A percentile compares a stretch with the other conserved stretches of the same genome.
phyloP scores from a whole-genome alignment of 768 basidiomycete species.

The Pulveroboletus frians region DNA sequence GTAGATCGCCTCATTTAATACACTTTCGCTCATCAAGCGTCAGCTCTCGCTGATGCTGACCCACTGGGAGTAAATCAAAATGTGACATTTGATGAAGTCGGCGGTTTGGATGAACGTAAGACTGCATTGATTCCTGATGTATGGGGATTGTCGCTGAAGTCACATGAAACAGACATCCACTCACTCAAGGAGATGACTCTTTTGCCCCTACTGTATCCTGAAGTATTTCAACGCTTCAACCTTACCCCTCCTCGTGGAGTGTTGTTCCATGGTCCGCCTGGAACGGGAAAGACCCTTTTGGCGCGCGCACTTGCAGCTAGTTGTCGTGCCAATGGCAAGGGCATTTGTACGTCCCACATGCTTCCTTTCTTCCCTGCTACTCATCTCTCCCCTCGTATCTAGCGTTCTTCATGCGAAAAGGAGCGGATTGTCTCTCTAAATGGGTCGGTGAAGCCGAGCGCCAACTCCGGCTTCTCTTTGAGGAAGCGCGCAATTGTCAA shows the following conservation, averaged over 20 bases:
- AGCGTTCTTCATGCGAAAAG: conserved; percentile 99
- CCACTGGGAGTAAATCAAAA: conserved; percentile 90
- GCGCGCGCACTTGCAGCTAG: conserved; percentile 93
- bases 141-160: background rate
- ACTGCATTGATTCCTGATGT: conserved; percentile 17
- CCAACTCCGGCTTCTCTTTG: conserved; percentile 89
- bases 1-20: conserved; percentile 21
- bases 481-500: conserved; percentile 88
- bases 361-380: background rate
- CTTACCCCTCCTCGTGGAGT: conserved; percentile 96
- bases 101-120: conserved; percentile 88
- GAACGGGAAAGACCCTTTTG: conserved; percentile 95
- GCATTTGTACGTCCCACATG: conserved; percentile 64
- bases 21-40: conserved; percentile 8
- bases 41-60: conserved; percentile 90
- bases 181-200: conserved; percentile 98
- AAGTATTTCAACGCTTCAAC: conserved; percentile 90
- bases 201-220: conserved; percentile 90
- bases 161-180: conserved; percentile 67
- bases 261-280: conserved; percentile 95
- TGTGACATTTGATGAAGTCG: conserved; percentile 95
- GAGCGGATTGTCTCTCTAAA: conserved; percentile 95
- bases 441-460: conserved; percentile 99
- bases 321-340: conserved; percentile 78
- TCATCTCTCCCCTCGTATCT: background rate